Evolutionary conservation across 176 grass and related monocot species (phyloP).

Genomic region (Oryza officinalis): DNA sequence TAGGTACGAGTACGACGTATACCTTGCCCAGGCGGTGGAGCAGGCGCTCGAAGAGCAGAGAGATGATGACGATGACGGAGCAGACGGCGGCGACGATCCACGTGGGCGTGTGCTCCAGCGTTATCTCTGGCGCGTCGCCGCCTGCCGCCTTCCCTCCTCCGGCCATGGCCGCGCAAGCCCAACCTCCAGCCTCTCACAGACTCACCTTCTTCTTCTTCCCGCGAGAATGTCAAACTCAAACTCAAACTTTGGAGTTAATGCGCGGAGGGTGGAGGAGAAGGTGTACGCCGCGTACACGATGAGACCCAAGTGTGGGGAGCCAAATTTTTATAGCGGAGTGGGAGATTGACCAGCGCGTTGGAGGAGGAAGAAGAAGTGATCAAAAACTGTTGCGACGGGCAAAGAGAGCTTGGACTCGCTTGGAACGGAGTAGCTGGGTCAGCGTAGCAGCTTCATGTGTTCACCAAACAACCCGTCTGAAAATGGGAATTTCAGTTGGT

Average conservation of each 20-base stretch:
- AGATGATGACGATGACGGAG: slow-evolving; percentile 71
- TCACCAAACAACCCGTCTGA: too few species aligned
- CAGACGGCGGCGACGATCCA: slow-evolving; percentile 88
- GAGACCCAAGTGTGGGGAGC: too few species aligned
- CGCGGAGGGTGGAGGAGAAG: neutral
- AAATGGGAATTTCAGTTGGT: too few species aligned
- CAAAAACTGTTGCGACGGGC: too few species aligned
- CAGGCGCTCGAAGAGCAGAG: slow-evolving; percentile 76
- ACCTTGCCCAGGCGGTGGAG: slow-evolving; percentile 91
- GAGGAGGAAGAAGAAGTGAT: neutral
- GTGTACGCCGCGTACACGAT: too few species aligned
- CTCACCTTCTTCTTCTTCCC: neutral
- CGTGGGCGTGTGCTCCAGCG: slow-evolving; percentile 83
- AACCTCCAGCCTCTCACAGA: too few species aligned
- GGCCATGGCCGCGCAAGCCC: slow-evolving; percentile 41
- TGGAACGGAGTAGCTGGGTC: too few species aligned
- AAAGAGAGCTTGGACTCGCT: too few species aligned
- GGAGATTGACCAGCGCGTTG: neutral
- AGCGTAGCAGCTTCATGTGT: too few species aligned
- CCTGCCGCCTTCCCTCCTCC: slow-evolving; percentile 27
- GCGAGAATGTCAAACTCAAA: neutral
- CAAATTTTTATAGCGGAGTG: neutral
- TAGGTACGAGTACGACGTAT: neutral
- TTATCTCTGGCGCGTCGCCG: neutral
- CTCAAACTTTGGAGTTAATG: neutral